Evolutionary conservation across 768 basidiomycete species (phyloP).

Genomic region (Serendipita sp.): DNA sequence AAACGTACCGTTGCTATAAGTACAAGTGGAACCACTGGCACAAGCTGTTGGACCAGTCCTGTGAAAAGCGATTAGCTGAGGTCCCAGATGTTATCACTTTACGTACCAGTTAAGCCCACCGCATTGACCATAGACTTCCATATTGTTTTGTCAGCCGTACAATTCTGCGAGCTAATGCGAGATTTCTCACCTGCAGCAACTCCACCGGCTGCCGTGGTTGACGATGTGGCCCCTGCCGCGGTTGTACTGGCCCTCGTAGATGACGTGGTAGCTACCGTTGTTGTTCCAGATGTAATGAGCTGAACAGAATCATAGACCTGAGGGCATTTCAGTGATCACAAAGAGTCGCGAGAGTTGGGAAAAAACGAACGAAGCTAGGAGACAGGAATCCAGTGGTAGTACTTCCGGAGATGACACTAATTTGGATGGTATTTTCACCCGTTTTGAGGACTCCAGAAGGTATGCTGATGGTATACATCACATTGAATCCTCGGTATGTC

Average conservation of each 20-base stretch:
- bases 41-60: background rate
- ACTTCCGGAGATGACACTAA: constrained; percentile 30
- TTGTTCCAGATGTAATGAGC: background rate
- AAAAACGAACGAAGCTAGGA: constrained; percentile 28
- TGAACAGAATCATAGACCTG: background rate
- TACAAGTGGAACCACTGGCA: background rate
- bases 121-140: background rate
- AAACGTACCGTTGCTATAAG: background rate
- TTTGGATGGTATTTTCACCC: constrained; percentile 28
- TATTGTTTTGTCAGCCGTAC: background rate
- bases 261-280: background rate
- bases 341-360: background rate
- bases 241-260: background rate
- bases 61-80: background rate
- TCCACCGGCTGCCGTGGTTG: background rate
- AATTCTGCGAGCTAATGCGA: background rate
- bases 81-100: background rate
- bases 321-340: background rate
- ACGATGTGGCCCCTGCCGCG: background rate
- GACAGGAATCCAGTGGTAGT: constrained; percentile 29
- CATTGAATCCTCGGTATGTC: constrained; percentile 27
- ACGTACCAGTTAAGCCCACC: background rate
- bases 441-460: constrained; percentile 22
- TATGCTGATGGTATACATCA: background rate
- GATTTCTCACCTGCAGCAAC: background rate